Percentiles rank a stretch among this genome's conserved stretches.
Evolutionary conservation across 352 stramenopile genomes (phyloP).

Genomic region (Globisporangium sylvaticum): DNA sequence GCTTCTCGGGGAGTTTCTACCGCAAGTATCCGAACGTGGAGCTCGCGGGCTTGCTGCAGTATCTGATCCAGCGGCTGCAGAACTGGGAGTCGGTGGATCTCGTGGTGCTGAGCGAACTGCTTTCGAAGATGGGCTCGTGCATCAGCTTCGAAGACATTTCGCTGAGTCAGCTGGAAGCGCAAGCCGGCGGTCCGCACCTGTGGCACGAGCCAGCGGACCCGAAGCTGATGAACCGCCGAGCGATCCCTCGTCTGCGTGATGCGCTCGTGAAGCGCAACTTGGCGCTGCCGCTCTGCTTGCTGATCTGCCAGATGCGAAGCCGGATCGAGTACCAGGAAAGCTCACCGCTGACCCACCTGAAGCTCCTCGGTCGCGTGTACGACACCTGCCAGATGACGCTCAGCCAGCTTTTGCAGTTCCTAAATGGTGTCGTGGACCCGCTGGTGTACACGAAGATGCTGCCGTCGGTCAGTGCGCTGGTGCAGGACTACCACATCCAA

Average conservation of each 20-base stretch:
- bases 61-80: constrained; percentile 86
- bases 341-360: constrained; percentile 53
- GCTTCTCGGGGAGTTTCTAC: constrained; percentile 94
- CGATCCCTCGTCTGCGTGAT: constrained; percentile 77
- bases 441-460: constrained; percentile 70
- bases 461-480: constrained; percentile 52
- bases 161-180: constrained; percentile 72
- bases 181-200: constrained; percentile 71
- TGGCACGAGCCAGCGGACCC: constrained; percentile 76
- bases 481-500: constrained; percentile 71
- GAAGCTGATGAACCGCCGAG: constrained; percentile 81
- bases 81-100: constrained; percentile 84
- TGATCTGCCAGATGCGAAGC: constrained; percentile 85
- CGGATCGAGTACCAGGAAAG: constrained; percentile 82
- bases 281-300: constrained; percentile 64
- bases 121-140: constrained; percentile 88
- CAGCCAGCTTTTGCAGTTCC: constrained; percentile 83
- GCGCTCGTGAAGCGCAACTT: constrained; percentile 79
- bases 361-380: constrained; percentile 74
- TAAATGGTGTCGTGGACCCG: constrained; percentile 71
- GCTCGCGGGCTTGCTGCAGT: constrained; percentile 87
- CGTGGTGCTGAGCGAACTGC: constrained; percentile 82
- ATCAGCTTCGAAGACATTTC: constrained; percentile 87
- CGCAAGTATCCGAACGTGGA: constrained; percentile 92
- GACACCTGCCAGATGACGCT: constrained; percentile 85